Conservation (phyloP, 495 filamentous ascomycete genomes). For the Daldinia childiae region DNA sequence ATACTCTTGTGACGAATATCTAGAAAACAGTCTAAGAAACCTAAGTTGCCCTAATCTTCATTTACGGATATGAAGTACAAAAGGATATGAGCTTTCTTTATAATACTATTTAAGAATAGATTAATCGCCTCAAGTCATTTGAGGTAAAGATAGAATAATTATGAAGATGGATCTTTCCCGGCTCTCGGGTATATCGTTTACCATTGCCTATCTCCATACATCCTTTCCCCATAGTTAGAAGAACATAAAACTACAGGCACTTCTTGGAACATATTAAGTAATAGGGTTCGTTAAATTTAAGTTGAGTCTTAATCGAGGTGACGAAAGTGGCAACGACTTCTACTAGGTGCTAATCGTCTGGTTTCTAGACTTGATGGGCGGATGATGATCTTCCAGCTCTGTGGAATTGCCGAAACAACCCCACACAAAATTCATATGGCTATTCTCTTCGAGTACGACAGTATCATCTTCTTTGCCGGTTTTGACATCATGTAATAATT, state of each 20-base stretch:
- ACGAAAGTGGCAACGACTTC: constrained; percentile 16
- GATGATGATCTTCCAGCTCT: constrained; percentile 43
- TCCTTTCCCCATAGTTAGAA: neutral
- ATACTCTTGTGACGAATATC: too few relatives aligned
- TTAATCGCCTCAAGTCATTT: neutral
- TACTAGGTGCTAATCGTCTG: constrained; percentile 19
- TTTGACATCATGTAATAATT: constrained; percentile 33
- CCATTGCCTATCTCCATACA: neutral
- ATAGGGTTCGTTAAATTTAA: constrained; percentile 1
- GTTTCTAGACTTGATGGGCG: constrained; percentile 36
- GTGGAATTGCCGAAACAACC: constrained; percentile 46
- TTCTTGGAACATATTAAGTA: constrained; percentile 11
- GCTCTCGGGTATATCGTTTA: neutral
- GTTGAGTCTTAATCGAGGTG: constrained; percentile 8
- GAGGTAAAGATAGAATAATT: neutral
- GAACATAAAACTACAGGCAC: neutral
- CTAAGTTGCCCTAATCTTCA: too few relatives aligned
- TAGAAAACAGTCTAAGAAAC: too few relatives aligned
- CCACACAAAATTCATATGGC: constrained; percentile 46
- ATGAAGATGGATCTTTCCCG: neutral
- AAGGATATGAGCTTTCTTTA: too few relatives aligned
- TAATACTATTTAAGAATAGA: neutral
- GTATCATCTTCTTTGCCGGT: constrained; percentile 34
- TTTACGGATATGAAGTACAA: too few relatives aligned
- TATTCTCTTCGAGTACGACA: constrained; percentile 47